A percentile compares a stretch with the other conserved stretches of the same genome.
Conservation (phyloP, 2,329 filamentous ascomycete genomes). For the Lasiodiplodia hormozganensis region DNA sequence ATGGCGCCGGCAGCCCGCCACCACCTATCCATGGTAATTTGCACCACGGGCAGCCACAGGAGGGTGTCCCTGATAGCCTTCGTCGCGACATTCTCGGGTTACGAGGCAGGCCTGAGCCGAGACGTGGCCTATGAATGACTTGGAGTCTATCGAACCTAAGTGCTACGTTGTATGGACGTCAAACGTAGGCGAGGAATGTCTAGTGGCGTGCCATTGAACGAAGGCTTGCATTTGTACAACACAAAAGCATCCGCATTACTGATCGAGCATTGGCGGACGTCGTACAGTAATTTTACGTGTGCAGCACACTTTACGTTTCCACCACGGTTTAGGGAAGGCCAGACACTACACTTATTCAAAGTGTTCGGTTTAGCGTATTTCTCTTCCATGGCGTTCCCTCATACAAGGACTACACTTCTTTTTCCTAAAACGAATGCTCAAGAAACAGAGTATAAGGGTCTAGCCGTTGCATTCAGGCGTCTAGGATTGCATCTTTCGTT, state of each 20-base stretch:
- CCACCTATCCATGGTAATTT: slow-evolving; percentile 5
- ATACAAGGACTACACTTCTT: background rate
- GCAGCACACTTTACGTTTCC: background rate
- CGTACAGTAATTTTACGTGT: background rate
- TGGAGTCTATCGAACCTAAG: background rate
- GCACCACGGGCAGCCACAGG: background rate
- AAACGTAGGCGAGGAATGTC: background rate
- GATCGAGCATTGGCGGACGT: background rate
- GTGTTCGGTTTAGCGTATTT: background rate
- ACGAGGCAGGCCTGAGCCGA: slow-evolving; percentile 14
- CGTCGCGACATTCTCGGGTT: slow-evolving; percentile 26
- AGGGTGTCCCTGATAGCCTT: slow-evolving; percentile 18
- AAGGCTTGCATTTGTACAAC: background rate
- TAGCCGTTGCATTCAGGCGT: background rate
- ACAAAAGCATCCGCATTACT: background rate
- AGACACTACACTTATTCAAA: background rate
- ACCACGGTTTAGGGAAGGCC: background rate
- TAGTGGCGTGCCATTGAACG: background rate
- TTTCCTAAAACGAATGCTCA: background rate
- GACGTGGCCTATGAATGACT: slow-evolving; percentile 11
- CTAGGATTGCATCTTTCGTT: background rate
- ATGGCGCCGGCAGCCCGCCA: slow-evolving; percentile 20
- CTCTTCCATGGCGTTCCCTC: background rate
- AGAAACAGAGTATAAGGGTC: background rate
- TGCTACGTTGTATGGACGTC: background rate